Percentiles rank a stretch among this genome's conserved stretches.
Evolutionary conservation across 371 early-diverging fungal genomes (phyloP).

Genomic region (Syncephalastrum monosporum): DNA sequence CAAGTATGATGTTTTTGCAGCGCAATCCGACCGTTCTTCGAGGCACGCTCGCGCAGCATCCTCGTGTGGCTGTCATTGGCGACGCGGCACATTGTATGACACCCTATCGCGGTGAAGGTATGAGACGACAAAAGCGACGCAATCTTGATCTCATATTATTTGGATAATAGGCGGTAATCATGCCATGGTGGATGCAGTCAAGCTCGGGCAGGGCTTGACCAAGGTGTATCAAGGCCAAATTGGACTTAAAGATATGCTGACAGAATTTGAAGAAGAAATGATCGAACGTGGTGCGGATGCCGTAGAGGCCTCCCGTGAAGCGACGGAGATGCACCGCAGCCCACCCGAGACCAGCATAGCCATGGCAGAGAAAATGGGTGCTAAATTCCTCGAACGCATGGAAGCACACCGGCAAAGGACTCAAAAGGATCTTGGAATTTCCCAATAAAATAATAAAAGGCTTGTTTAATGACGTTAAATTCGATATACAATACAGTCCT

Average conservation of each 20-base stretch:
- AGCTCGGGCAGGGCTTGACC: constrained; percentile 18
- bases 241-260: constrained; percentile 14
- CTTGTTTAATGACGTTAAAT: no score
- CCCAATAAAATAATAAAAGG: no score
- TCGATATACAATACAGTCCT: no score
- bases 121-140: neutral
- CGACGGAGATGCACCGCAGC: neutral
- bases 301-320: constrained; percentile 25
- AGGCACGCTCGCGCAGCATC: neutral
- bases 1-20: constrained; percentile 4
- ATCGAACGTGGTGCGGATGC: constrained; percentile 27
- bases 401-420: no score
- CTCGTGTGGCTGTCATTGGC: constrained; percentile 10
- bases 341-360: no score
- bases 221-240: constrained; percentile 13
- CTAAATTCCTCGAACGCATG: no score
- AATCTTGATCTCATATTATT: neutral
- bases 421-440: no score
- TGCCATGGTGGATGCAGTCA: constrained; percentile 31
- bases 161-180: constrained; percentile 36
- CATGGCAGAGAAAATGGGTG: no score
- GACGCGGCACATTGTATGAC: constrained; percentile 23
- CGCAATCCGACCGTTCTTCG: neutral
- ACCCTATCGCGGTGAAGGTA: constrained; percentile 18
- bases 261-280: constrained; percentile 25